phyloP scores from a whole-genome alignment of 805 yeast genomes.

The Lipomyces mesembrius region DNA sequence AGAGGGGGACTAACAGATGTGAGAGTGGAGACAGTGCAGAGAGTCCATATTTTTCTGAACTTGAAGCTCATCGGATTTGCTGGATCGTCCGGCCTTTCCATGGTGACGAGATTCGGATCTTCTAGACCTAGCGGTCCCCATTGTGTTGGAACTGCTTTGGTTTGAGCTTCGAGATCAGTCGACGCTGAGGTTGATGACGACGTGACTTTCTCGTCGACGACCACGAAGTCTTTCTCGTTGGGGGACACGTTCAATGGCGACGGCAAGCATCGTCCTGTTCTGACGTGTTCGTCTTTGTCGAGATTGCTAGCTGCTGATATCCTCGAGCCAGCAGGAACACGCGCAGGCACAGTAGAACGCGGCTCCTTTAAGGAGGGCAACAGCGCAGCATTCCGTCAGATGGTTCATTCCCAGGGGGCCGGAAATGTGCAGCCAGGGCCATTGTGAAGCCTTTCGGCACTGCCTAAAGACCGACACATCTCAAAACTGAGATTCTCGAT shows the following conservation, averaged over 20 bases:
- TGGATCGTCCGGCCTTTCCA: conserved; percentile 49
- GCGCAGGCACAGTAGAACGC: too few relatives aligned
- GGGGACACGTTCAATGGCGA: not conserved
- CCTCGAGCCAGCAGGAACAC: not conserved
- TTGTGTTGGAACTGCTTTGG: not conserved
- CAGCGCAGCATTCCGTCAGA: too few relatives aligned
- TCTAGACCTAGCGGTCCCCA: conserved; percentile 3
- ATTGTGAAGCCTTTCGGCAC: too few relatives aligned
- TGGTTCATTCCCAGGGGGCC: too few relatives aligned
- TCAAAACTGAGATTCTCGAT: too few relatives aligned
- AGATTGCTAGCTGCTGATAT: not conserved
- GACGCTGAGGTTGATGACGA: not conserved
- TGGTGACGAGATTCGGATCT: conserved; percentile 38
- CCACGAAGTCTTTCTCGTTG: not conserved
- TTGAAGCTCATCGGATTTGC: conserved; percentile 36
- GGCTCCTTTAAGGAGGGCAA: too few relatives aligned
- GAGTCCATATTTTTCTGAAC: conserved; percentile 8
- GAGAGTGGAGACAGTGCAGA: conserved; percentile 17
- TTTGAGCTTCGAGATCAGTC: conserved; percentile 6
- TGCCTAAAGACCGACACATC: too few relatives aligned
- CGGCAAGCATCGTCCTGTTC: not conserved
- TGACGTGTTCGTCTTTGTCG: not conserved
- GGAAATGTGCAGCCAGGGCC: too few relatives aligned
- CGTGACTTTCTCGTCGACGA: not conserved
- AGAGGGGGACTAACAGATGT: conserved; percentile 15